Evolutionary conservation across 306 rosid species (phyloP).

Genomic region (Pterocarpus santalinus): DNA sequence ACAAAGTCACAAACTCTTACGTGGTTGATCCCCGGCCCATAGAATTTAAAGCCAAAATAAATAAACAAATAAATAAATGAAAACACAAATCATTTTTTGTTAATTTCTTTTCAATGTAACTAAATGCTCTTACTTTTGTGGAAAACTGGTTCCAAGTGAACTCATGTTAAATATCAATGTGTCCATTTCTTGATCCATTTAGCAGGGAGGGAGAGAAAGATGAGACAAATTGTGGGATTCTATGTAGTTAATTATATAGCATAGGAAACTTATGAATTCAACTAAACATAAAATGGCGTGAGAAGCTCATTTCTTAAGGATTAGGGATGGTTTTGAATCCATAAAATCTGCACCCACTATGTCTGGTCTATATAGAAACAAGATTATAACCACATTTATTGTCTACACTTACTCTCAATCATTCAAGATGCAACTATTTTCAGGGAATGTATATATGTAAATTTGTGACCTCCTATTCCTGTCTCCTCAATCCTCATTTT

Average conservation of each 20-base stretch:
- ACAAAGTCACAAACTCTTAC: background rate
- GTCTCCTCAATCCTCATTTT: background rate
- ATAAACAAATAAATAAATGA: background rate
- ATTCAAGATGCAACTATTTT: conserved; percentile 44
- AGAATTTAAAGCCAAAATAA: background rate
- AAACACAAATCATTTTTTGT: background rate
- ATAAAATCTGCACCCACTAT: conserved; percentile 38
- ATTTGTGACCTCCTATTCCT: background rate
- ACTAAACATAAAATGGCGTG: conserved; percentile 35
- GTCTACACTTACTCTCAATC: conserved; percentile 68
- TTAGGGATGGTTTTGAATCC: conserved; percentile 51
- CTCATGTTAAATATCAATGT: conserved; percentile 70
- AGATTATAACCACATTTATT: conserved; percentile 54
- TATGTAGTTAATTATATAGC: background rate
- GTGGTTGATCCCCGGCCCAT: background rate
- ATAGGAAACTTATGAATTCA: conserved; percentile 10
- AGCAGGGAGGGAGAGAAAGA: conserved; percentile 2
- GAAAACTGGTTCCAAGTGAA: conserved; percentile 68
- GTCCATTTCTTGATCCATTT: conserved; percentile 66
- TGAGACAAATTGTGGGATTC: background rate
- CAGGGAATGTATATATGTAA: background rate
- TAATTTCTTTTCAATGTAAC: background rate
- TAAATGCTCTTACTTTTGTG: conserved; percentile 63
- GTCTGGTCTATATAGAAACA: conserved; percentile 42
- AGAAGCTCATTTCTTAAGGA: conserved; percentile 43